Base-by-base conservation (phyloP, 2,329 filamentous ascomycete genomes). In the Penicillium occitanis region DNA sequence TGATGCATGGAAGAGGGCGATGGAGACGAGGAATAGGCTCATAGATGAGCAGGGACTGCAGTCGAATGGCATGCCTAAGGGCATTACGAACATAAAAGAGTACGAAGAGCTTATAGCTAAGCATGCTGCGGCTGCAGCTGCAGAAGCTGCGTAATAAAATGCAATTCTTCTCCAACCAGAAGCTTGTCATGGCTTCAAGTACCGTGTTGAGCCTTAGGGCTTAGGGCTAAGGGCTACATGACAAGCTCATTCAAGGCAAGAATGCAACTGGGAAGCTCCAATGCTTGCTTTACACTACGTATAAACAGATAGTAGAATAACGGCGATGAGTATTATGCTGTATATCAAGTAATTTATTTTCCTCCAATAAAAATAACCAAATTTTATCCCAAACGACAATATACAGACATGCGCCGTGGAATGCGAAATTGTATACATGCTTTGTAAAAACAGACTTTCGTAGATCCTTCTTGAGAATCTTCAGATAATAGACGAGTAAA, bases 381-480 rank as follows among this genome's bases (percentile, higher is more conserved):
- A 57, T 40, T 40, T 33, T 57, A 25, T 14, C n/a, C 53, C 53
- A 22, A 55, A 35, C 46, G 14, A 55, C 25, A 35, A 22, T 57
- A 57, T 57, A 57, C 33, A 37, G 10, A 57, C 53, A 57, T 37
- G 62, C 62, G 62, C 62, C 62, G 28, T 58, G 17, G 22, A 30
- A 64, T 64, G 62, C 62, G 53, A 44, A 58, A 64, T 58, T 64
- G 62, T 58, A 58, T 64, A 22, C 62, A 58, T 64, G 62, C 62
- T 48, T 63, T 58, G 25, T 48, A 74, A 63, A 8, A 74, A 33
- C 13, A 44, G 13, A 60, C 37, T 44, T 42, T 11, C 14, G 5
- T 28, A 30, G 28, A 42, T 60, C 17, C 37, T 44, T 7, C 22
- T 40, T 14, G 22, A 42, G 37, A 25, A 60, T 28, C 19, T 28